These are phyloP conservation scores for Diplodia sapinea DNA, from an alignment of 2,329 filamentous ascomycete species.

Conservation along the genomic window DNA sequence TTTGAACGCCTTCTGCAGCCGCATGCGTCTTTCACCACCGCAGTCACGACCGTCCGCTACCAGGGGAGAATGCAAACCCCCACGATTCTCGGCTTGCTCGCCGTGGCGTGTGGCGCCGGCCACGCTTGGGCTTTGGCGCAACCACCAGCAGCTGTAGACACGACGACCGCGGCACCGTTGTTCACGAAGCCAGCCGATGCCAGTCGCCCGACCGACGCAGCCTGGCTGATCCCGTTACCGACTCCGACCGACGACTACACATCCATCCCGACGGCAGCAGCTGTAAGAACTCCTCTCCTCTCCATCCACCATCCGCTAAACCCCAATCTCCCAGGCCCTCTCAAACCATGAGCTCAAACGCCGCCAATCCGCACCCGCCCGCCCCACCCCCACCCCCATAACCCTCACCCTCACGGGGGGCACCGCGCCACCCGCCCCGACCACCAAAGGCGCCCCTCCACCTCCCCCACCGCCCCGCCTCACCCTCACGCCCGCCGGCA, in stretches of 20 bases:
- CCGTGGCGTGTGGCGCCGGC: not conserved
- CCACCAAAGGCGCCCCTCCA: no score
- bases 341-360: not conserved
- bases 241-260: not conserved
- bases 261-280: not conserved
- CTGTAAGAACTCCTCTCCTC: not conserved
- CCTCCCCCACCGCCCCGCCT: no score
- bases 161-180: not conserved
- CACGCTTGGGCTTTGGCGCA: not conserved
- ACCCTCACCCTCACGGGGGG: not conserved
- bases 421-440: no score
- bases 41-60: not conserved
- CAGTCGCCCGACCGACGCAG: not conserved
- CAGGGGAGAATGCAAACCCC: not conserved
- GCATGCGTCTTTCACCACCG: not conserved
- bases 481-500: not conserved
- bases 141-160: not conserved
- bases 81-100: not conserved
- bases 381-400: not conserved
- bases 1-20: no score
- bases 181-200: not conserved
- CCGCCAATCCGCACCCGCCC: not conserved
- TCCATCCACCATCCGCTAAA: not conserved
- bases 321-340: not conserved
- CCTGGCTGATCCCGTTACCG: not conserved